Evolutionary conservation across 257 asterid genomes (phyloP), one percentile per base, ranked within the genome.

Genomic region (Rubia yunnanensis): DNA sequence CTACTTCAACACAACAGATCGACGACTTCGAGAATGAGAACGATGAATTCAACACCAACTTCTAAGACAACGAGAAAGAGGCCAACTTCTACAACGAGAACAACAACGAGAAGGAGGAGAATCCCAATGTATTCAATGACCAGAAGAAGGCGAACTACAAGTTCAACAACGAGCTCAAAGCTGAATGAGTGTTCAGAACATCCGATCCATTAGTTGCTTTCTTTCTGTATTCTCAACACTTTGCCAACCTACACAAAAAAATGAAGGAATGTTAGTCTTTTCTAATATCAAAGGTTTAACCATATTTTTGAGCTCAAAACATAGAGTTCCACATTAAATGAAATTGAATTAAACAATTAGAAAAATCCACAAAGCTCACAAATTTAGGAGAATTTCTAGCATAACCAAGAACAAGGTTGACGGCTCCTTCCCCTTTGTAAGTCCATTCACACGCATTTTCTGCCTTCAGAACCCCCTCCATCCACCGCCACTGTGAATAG

Each of bases 381-480:
- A 89, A 90, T 55, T 68, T 62, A 27, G 97, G 86, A 67, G 88
- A 75, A 68, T 68, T 76, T 63, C 99, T 97, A 65, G 79, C 78
- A 70, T 92, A 89, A 49, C 92, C 82, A 67, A 92, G 94, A 81
- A 92, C 87, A 67, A 92, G 80, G 79, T 92, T 89, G 34, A 81
- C 85, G 49, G 92, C 96, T 64, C 99, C 99, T 81, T 90, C 99
- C 62, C 97, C 99, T 81, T 91, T 88, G 38, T 94, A 94, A 73
- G 78, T 67, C 97, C 99, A 94, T 39, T 94, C 95, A 48, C 61
- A 65, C 1, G 97, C 96, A 60, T 94, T 88, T 49, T 90, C 72
- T 11, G 76, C 92, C 66, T 72, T 75, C 80, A 94, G 84, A 74
- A 72, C 77, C 74, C 73, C 76, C 67, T 76, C 87, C 96, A 89